phyloP scores from a whole-genome alignment of 2,329 filamentous ascomycete genomes.

The Akanthomyces dipterigenus region DNA sequence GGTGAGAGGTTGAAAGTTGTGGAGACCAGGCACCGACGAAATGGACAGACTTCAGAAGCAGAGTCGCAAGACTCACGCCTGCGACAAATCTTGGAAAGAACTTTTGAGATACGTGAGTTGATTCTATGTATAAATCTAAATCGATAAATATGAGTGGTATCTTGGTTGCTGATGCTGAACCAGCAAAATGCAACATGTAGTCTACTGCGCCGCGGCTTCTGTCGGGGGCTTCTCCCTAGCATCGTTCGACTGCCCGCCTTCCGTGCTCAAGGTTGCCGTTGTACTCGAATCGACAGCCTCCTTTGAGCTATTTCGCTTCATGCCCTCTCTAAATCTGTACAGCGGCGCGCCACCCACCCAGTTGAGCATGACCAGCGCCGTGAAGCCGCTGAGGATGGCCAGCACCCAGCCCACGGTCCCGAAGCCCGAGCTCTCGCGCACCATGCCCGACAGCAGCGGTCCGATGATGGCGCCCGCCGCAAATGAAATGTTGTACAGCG shows the following conservation, averaged over 20 bases:
- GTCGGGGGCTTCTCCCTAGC: neutral
- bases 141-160: neutral
- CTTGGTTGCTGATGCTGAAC: neutral
- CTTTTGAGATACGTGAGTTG: too few species aligned
- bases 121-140: neutral
- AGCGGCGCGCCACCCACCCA: conserved; percentile 22
- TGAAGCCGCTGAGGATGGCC: conserved; percentile 22
- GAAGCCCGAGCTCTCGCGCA: conserved; percentile 27
- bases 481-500: conserved; percentile 30
- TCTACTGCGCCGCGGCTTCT: neutral
- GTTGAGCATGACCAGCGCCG: conserved; percentile 20
- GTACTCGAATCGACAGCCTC: neutral
- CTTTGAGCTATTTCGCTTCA: neutral
- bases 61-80: neutral
- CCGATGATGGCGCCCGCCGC: conserved; percentile 26
- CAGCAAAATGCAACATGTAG: neutral
- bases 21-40: neutral
- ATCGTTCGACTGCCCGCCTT: neutral
- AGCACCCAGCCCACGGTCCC: conserved; percentile 26
- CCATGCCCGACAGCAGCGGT: conserved; percentile 28
- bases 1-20: neutral
- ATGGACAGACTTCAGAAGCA: neutral
- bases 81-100: too few species aligned
- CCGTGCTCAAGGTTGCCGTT: neutral
- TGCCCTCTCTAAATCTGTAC: neutral